Conservation (phyloP, 2,329 filamentous ascomycete genomes). For the Pyrenochaeta sp. region DNA sequence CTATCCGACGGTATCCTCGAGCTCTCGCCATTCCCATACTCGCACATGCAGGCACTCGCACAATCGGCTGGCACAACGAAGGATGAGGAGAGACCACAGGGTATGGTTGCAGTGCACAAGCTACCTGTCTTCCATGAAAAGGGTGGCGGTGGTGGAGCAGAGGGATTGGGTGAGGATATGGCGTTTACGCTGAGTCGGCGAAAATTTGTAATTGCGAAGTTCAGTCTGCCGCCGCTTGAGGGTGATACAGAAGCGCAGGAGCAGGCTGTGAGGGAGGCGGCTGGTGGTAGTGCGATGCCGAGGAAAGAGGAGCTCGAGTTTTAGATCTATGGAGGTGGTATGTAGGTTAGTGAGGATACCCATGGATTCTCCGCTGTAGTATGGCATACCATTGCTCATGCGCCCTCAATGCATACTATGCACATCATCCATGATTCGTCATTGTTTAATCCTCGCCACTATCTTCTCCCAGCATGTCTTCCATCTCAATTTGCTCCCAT, state of each 20-base stretch:
- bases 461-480: constrained; percentile 63
- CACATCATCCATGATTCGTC: background rate
- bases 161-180: constrained; percentile 78
- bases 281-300: constrained; percentile 61
- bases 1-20: constrained; percentile 87
- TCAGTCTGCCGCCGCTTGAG: constrained; percentile 85
- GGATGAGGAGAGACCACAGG: constrained; percentile 81
- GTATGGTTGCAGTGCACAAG: constrained; percentile 82
- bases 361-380: background rate
- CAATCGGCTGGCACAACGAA: constrained; percentile 61
- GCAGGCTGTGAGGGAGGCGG: constrained; percentile 46
- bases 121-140: constrained; percentile 88
- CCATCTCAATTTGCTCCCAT: constrained; percentile 70
- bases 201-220: constrained; percentile 86
- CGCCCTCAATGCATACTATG: background rate
- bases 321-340: constrained; percentile 17
- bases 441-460: constrained; percentile 32
- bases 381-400: background rate
- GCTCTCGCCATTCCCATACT: constrained; percentile 75
- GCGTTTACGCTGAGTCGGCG: constrained; percentile 87
- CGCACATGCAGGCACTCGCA: constrained; percentile 59
- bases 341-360: background rate
- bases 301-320: constrained; percentile 73
- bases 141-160: constrained; percentile 75
- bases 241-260: constrained; percentile 73